Percentiles rank a stretch among this genome's conserved stretches.
phyloP scores from a whole-genome alignment of 805 yeast species.

The Saccharomycopsis malanga region DNA sequence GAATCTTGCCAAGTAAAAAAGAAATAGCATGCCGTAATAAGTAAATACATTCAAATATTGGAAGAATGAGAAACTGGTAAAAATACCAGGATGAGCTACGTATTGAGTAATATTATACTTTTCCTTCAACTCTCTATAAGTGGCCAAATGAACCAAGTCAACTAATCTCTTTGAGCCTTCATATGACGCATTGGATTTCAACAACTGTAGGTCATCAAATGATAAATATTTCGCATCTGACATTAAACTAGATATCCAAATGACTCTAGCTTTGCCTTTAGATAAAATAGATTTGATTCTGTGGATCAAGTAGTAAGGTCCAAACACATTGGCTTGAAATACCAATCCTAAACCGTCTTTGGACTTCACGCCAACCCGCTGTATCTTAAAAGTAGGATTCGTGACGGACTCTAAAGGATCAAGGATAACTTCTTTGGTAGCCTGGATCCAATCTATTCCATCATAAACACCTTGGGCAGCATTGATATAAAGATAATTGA shows the following conservation, averaged over 20 bases:
- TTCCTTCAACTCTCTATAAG: constrained; percentile 43
- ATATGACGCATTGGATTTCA: constrained; percentile 60
- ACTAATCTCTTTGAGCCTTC: constrained; percentile 88
- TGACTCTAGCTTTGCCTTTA: constrained; percentile 47
- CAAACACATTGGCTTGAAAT: constrained; percentile 95
- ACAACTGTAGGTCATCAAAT: constrained; percentile 65
- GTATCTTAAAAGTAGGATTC: constrained; percentile 78
- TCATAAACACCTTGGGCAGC: constrained; percentile 85
- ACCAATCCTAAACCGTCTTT: constrained; percentile 77
- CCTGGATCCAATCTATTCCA: constrained; percentile 83
- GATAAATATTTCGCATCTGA: constrained; percentile 70
- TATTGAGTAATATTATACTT: constrained; percentile 59
- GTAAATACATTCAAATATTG: constrained; percentile 71
- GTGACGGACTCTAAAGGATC: constrained; percentile 82
- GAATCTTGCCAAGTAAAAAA: constrained; percentile 77
- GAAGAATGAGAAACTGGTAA: constrained; percentile 74
- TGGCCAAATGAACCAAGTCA: constrained; percentile 73
- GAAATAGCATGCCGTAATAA: constrained; percentile 74
- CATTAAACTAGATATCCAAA: constrained; percentile 86
- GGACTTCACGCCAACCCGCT: constrained; percentile 68
- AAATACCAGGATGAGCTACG: constrained; percentile 90
- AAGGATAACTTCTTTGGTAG: constrained; percentile 55
- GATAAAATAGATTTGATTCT: constrained; percentile 50
- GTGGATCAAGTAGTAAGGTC: constrained; percentile 81
- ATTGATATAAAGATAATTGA: constrained; percentile 78